Percentiles rank a stretch among this genome's conserved stretches.
phyloP scores from a whole-genome alignment of 2,329 filamentous ascomycete species.

The Arthrinium puccinioides region DNA sequence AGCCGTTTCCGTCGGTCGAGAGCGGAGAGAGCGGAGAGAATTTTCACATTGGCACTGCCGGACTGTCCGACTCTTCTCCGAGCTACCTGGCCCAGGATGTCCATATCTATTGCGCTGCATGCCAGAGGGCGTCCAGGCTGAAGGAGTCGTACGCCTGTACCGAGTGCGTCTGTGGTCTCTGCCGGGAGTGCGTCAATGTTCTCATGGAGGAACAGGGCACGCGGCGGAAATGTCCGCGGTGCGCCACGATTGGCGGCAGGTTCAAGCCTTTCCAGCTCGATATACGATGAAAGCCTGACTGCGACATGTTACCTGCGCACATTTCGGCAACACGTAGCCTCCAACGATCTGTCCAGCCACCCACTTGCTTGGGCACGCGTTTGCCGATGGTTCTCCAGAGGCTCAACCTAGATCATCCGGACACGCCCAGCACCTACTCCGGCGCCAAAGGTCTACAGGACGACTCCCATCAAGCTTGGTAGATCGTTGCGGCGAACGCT shows the following conservation, averaged over 20 bases:
- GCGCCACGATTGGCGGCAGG: constrained; percentile 68
- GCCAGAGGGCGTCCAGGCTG: constrained; percentile 67
- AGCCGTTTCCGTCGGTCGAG: constrained; percentile 87
- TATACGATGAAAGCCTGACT: constrained; percentile 65
- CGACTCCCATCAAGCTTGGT: too few relatives aligned
- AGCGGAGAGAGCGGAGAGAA: constrained; percentile 65
- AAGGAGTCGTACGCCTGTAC: constrained; percentile 89
- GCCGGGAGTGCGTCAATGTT: constrained; percentile 78
- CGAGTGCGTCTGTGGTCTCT: constrained; percentile 91
- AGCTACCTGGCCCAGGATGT: constrained; percentile 67
- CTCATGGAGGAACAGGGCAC: constrained; percentile 71
- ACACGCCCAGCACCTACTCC: too few relatives aligned
- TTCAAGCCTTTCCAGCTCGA: constrained; percentile 85
- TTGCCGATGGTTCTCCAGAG: too few relatives aligned
- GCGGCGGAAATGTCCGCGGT: constrained; percentile 69
- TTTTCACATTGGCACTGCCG: constrained; percentile 61
- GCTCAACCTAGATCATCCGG: too few relatives aligned
- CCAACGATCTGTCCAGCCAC: too few relatives aligned
- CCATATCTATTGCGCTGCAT: constrained; percentile 89
- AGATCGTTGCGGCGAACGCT: too few relatives aligned
- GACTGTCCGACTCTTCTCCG: constrained; percentile 63
- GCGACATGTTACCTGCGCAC: too few relatives aligned
- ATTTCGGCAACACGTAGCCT: too few relatives aligned
- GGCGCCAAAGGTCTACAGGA: too few relatives aligned
- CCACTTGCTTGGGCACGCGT: too few relatives aligned